Base-by-base conservation (phyloP, 164 flowering plant genomes). In the Stephania cephalantha region DNA sequence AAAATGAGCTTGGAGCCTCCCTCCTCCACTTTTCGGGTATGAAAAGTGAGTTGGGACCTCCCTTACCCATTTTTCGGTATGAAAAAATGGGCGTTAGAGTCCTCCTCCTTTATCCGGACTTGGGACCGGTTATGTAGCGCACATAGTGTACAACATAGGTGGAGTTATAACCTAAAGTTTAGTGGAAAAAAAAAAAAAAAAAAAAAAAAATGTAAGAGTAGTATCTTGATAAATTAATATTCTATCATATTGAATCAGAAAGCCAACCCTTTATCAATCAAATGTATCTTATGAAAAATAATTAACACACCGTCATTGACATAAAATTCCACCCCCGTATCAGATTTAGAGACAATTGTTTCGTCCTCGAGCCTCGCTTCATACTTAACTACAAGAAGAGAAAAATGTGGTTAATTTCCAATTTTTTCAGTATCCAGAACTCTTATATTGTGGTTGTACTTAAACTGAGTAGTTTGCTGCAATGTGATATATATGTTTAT, bases 281-380 rank as follows among this genome's bases (percentile, higher is more conserved):
- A 30, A 30, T 69, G 4, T 1, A 30, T 17, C 46, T 9, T 68
- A 20, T 20, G 9, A 25, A 18, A 31, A 52, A 76, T 35, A 5
- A 6, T 64, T 9, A 70, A 42, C 78, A 70, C 79, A 89, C 90
- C 88, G 52, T 87, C 87, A 67, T 73, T 70, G 29, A 89, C 18
- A 48, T 78, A 73, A 76, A 87, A 89, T 68, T 87, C 87, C 18
- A 78, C 81, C n/a, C 85, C 87, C 22, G 79, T 73, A 46, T 86
- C 85, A 9, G 86, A 82, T 42, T 86, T 81, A 9, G 85, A 78
- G 25, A 86, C 72, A 9, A 84, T 10, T 2, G 75, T 74, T 78
- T 89, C 88, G 80, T 85, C 77, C 68, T 85, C 86, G 29, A 84
- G 79, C 74, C 75, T 79, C 31, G 80, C 89, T 64, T 85, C 86